Evolutionary conservation across 179 eudicot genomes (phyloP).

Genomic region (Carnegiea gigantea): DNA sequence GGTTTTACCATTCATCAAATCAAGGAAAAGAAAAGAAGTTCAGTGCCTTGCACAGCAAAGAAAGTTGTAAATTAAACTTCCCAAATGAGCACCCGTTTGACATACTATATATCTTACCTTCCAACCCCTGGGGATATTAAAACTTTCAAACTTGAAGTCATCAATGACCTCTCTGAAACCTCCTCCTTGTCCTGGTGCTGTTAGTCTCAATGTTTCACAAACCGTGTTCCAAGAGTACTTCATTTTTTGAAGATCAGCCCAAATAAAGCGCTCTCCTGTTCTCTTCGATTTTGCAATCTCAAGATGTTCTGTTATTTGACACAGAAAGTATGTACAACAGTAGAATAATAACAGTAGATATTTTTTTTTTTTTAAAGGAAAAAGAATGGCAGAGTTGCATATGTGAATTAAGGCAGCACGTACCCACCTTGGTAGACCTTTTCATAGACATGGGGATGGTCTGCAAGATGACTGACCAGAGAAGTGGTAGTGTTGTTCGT

Average conservation of each 20-base stretch:
- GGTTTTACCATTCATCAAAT: not conserved
- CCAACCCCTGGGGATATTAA: slow-evolving; percentile 26
- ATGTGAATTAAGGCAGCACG: not conserved
- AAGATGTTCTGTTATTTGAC: too few relatives aligned
- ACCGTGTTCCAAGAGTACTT: slow-evolving; percentile 15
- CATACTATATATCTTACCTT: slow-evolving; percentile 17
- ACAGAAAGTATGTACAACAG: too few relatives aligned
- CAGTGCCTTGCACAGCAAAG: too few relatives aligned
- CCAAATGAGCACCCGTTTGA: too few relatives aligned
- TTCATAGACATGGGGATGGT: slow-evolving; percentile 15
- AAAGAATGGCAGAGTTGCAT: too few relatives aligned
- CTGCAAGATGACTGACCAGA: slow-evolving; percentile 14
- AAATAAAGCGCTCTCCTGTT: not conserved
- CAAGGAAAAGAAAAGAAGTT: too few relatives aligned
- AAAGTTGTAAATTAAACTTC: too few relatives aligned
- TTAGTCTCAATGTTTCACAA: slow-evolving; percentile 22
- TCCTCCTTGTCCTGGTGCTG: slow-evolving; percentile 27
- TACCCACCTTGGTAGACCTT: slow-evolving; percentile 16
- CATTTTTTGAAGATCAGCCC: slow-evolving; percentile 16
- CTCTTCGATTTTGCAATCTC: too few relatives aligned
- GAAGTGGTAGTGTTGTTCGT: slow-evolving; percentile 10
- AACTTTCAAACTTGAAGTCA: slow-evolving; percentile 26
- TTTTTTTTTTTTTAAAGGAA: too few relatives aligned
- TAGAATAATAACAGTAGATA: too few relatives aligned
- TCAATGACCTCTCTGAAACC: slow-evolving; percentile 19